Base-by-base conservation (phyloP, 768 basidiomycete species). In the Dioszegia hungarica region DNA sequence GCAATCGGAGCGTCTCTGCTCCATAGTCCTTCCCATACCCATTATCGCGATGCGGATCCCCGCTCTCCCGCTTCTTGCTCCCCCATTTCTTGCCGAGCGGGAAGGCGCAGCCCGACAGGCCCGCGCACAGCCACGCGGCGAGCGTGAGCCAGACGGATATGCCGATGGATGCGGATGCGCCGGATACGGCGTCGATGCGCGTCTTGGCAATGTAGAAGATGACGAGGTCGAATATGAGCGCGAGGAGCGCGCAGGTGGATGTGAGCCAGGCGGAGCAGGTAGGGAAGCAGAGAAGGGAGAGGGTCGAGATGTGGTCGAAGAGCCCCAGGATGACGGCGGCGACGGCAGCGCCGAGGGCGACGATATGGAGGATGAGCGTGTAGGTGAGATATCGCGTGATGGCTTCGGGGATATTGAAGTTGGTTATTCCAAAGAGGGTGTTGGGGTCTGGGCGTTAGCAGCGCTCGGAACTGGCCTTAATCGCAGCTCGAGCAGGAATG, bases 351-450 rank as follows among this genome's bases (percentile, higher is more conserved):
- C 76, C 82, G 54, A 97, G 84, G 15, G 90, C 94, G 56, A 91
- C 85, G 58, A 95, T 84, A 73, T 98, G 93, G 15, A 98, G 82
- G 61, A 97, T 84, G 62, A 99, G 85, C 22, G 85, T 86, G 69
- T 94, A 94, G 10, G 95, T 98, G 71, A 97, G 79, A 90, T 93
- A 97, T 79, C 95, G 94, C 59, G 92, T 87, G 47, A 72, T 61
- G 5, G 90, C 83, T 54, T 84, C 79, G 1, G 92, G 90, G 48
- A 97, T 89, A 63, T 89, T 75, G 54, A 93, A 77, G 25, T 79
- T 66, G 73, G 89, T 81, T 19, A 75, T 59, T 5, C 86, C 89
- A 29, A 95, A 83, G 1, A 97, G 81, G 34, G 79, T 71, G 67
- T 92, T 90, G 63, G 93, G 83, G 66, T 97, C 91, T 93, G 58